phyloP scores from a whole-genome alignment of 495 filamentous ascomycete species.

The Aspergillus nanangensis region DNA sequence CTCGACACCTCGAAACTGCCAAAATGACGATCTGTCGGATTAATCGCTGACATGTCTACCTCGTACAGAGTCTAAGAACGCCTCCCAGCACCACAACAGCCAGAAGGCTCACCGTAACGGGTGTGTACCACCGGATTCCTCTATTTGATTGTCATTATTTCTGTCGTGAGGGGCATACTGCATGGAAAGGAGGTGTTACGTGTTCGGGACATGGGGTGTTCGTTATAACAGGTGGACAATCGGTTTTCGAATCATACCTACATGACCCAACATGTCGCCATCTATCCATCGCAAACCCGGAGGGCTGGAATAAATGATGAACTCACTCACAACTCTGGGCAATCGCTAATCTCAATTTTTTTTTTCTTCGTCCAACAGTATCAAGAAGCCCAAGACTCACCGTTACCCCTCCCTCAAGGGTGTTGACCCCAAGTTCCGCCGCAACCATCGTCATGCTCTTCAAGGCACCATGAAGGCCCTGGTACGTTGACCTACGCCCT shows the following conservation, averaged over 20 bases:
- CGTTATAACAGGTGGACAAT: too few species aligned
- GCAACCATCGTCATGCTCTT: constrained; percentile 98
- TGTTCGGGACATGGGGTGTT: too few species aligned
- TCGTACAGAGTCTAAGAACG: constrained; percentile 91
- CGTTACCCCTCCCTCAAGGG: constrained; percentile 98
- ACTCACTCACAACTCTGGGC: too few species aligned
- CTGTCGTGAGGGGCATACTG: constrained; percentile 1
- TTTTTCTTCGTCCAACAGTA: constrained; percentile 51
- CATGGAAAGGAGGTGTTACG: constrained; percentile 5
- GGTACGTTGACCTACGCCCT: constrained; percentile 62
- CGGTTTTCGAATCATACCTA: not conserved
- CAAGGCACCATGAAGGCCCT: constrained; percentile 97
- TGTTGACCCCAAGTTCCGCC: constrained; percentile 98
- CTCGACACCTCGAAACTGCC: too few species aligned
- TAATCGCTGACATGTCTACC: constrained; percentile 21
- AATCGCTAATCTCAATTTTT: constrained; percentile 34
- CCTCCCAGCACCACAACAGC: constrained; percentile 94
- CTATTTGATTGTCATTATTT: not conserved
- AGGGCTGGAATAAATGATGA: too few species aligned
- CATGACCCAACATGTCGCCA: not conserved
- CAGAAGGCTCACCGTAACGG: constrained; percentile 98
- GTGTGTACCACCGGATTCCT: constrained; percentile 49
- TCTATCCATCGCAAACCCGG: not conserved
- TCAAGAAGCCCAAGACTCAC: constrained; percentile 99
- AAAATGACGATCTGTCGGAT: too few species aligned